Percentiles rank a stretch among this genome's conserved stretches.
Conservation (phyloP, 805 yeast species). For the Metschnikowia cerradonensis region DNA sequence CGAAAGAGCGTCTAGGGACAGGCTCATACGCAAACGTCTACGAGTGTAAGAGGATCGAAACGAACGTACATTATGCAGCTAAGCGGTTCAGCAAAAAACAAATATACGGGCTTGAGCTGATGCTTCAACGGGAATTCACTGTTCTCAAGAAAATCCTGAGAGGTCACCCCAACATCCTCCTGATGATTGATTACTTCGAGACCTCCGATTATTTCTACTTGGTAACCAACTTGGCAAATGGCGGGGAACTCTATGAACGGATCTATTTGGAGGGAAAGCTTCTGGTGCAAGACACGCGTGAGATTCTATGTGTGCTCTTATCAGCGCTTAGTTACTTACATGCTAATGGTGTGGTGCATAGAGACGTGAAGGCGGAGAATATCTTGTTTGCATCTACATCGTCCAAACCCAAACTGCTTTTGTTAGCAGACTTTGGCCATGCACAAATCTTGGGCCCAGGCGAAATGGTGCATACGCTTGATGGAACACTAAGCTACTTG, state of each 20-base stretch:
- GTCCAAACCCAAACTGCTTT: constrained; percentile 34
- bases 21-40: constrained; percentile 51
- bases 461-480: constrained; percentile 11
- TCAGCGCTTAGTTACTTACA: constrained; percentile 59
- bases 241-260: constrained; percentile 66
- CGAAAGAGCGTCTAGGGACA: constrained; percentile 23
- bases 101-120: constrained; percentile 48
- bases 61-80: constrained; percentile 48
- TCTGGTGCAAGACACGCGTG: constrained; percentile 44
- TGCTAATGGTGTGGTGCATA: constrained; percentile 55
- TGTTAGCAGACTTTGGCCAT: constrained; percentile 63
- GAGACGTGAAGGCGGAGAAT: constrained; percentile 74
- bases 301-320: constrained; percentile 46
- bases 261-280: constrained; percentile 43
- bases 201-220: constrained; percentile 52
- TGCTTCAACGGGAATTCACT: constrained; percentile 58
- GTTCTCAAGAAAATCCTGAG: constrained; percentile 49
- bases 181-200: constrained; percentile 66
- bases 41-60: constrained; percentile 43
- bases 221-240: constrained; percentile 63
- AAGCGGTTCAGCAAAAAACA: constrained; percentile 48
- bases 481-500: constrained; percentile 70
- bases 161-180: constrained; percentile 53
- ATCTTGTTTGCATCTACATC: constrained; percentile 43
- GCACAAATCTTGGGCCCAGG: constrained; percentile 43